Evolutionary conservation across 2,329 filamentous ascomycete genomes (phyloP).

Genomic region (Aschersonia sp.): DNA sequence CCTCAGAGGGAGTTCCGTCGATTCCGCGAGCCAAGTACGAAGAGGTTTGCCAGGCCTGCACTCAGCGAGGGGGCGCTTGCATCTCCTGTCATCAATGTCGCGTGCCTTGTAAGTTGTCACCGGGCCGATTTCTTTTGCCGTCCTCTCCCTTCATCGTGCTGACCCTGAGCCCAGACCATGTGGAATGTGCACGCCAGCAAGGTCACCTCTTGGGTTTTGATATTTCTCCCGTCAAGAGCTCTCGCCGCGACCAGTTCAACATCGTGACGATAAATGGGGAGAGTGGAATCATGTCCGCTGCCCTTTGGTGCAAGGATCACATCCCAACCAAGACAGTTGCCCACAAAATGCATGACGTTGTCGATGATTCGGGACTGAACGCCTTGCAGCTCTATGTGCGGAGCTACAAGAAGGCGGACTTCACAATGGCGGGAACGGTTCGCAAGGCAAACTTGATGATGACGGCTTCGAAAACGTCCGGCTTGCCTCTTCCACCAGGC

Average conservation of each 20-base stretch:
- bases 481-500: constrained; percentile 15
- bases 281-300: constrained; percentile 68
- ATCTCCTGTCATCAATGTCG: constrained; percentile 68
- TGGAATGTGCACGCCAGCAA: constrained; percentile 76
- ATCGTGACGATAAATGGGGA: constrained; percentile 72
- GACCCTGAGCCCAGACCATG: constrained; percentile 35
- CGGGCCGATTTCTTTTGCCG: constrained; percentile 5
- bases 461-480: constrained; percentile 41
- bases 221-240: constrained; percentile 77
- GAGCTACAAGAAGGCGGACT: constrained; percentile 89
- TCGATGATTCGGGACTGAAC: constrained; percentile 56
- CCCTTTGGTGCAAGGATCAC: constrained; percentile 87
- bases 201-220: constrained; percentile 83
- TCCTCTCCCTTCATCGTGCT: constrained; percentile 1
- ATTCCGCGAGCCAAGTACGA: constrained; percentile 62
- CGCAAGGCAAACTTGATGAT: constrained; percentile 75
- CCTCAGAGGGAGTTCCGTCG: constrained; percentile 78
- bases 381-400: constrained; percentile 77
- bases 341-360: constrained; percentile 65
- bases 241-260: constrained; percentile 64
- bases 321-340: constrained; percentile 54
- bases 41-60: constrained; percentile 73
- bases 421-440: constrained; percentile 78
- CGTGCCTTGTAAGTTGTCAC: constrained; percentile 24
- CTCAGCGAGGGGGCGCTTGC: constrained; percentile 60